A percentile compares a stretch with the other conserved stretches of the same genome.
These are phyloP conservation scores for Psilocybe mexicana DNA, from an alignment of 1,284 basidiomycete species.

Conservation along the genomic window DNA sequence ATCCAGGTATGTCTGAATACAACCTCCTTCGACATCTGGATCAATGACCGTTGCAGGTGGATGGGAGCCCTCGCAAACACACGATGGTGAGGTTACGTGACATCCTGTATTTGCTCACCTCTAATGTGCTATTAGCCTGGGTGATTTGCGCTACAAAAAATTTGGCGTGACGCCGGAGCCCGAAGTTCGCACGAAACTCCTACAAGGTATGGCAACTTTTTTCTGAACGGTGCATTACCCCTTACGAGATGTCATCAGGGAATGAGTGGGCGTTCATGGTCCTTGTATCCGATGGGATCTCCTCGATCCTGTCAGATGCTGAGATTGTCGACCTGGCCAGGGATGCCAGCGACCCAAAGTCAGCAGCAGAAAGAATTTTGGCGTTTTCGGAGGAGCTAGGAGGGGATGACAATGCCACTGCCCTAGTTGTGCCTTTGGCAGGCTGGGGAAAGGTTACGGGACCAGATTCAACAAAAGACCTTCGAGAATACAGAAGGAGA, in stretches of 20 bases:
- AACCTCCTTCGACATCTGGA: conserved; percentile 1
- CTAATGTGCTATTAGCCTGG: conserved; percentile 56
- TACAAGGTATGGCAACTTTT: conserved; percentile 57
- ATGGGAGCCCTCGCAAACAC: conserved; percentile 97
- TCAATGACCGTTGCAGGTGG: conserved; percentile 57
- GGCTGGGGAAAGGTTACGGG: conserved; percentile 88
- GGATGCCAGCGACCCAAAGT: conserved; percentile 68
- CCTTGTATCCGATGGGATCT: conserved; percentile 88
- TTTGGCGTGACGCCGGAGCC: conserved; percentile 95
- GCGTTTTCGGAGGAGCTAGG: conserved; percentile 90
- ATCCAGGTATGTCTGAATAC: conserved; percentile 57
- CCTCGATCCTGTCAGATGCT: conserved; percentile 88
- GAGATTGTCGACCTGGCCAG: conserved; percentile 93
- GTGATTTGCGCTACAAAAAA: conserved; percentile 88
- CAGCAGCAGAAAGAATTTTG: conserved; percentile 83
- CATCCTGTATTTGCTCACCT: not conserved
- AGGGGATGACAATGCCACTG: conserved; percentile 91
- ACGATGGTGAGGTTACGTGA: conserved; percentile 58
- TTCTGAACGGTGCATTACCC: not conserved
- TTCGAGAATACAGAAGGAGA: conserved; percentile 77
- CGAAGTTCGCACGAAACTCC: conserved; percentile 80
- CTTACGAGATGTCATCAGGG: conserved; percentile 41
- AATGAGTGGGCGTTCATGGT: conserved; percentile 79
- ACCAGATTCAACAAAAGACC: conserved; percentile 76
- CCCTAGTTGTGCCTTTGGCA: conserved; percentile 88